Conservation (phyloP, 169 alveolate genomes). For the Plasmodium ovale region DNA sequence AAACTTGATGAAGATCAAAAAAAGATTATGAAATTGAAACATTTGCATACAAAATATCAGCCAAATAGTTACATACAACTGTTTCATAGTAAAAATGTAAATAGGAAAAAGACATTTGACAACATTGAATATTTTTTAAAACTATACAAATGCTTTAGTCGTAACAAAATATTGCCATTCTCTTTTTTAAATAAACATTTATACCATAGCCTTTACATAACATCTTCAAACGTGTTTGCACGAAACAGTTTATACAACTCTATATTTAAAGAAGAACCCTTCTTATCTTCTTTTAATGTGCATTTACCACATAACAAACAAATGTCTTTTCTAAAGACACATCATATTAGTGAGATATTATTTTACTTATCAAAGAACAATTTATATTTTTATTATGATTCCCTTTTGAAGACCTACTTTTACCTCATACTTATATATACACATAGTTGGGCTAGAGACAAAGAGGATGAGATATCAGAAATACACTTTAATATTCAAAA, state of each 20-base stretch:
- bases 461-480: not conserved
- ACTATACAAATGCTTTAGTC: slow-evolving; percentile 49
- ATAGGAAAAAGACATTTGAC: not conserved
- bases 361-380: slow-evolving; percentile 57
- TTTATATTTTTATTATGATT: slow-evolving; percentile 50
- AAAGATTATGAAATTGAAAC: slow-evolving; percentile 21
- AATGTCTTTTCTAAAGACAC: not conserved
- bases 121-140: slow-evolving; percentile 21
- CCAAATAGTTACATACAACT: not conserved
- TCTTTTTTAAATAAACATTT: slow-evolving; percentile 30
- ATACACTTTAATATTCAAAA: not conserved
- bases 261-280: not conserved
- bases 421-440: slow-evolving; percentile 6
- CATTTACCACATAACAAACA: not conserved
- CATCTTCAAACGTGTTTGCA: not conserved
- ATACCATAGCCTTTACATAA: not conserved
- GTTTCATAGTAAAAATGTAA: slow-evolving; percentile 8
- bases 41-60: slow-evolving; percentile 32
- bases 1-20: slow-evolving; percentile 9
- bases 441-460: not conserved
- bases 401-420: slow-evolving; percentile 27
- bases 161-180: slow-evolving; percentile 49
- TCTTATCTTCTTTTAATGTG: not conserved
- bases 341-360: slow-evolving; percentile 9
- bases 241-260: not conserved